Evolutionary conservation across 768 basidiomycete species (phyloP), one percentile per base, ranked within the genome.

Genomic region (Lactarius akahatsu): DNA sequence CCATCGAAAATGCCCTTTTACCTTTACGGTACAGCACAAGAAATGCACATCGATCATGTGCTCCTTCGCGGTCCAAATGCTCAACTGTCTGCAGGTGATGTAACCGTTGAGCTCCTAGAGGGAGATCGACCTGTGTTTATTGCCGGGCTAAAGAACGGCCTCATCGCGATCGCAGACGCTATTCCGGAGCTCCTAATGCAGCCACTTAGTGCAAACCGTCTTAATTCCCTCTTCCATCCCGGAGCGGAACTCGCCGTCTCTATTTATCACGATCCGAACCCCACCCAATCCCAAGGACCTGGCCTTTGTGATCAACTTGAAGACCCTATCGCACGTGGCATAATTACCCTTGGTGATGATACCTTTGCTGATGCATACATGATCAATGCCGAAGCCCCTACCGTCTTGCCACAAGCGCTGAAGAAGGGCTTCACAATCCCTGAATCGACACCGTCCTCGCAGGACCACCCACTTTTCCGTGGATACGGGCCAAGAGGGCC

Each of bases 1-100:
- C 71, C 75, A 41, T 62, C 66, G 20, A 65, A 61, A 43, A 78
- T 75, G 69, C 79, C 78, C 5, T 81, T 81, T 73, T 80, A 79
- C 68, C 67, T 81, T 23, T 82, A 79, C 56, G 78, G 80, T 28
- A 74, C 74, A 8, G 11, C 52, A 4, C 54, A 63, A 50, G 70
- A 77, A 52, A 57, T 62, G 32, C 74, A 78, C 71, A 70, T 81
- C 59, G 78, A 79, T 50, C 80, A 81, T 65, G 38, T 73, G 43
- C 68, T 74, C 50, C 54, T 73, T 23, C 60, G 50, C 28, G 70
- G 59, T 2, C 72, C 73, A 41, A 74, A 74, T 26, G 68, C 66
- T 23, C 73, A 73, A 62, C 23, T 74, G 18, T 62, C 65, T 9
- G 68, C 71, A n/a, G 68, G 68, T 50, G 54, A 63, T 11, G 69